Percentiles rank a stretch among this genome's conserved stretches.
Conservation (phyloP, 345 rosid genomes). For the Orychophragmus violaceus region DNA sequence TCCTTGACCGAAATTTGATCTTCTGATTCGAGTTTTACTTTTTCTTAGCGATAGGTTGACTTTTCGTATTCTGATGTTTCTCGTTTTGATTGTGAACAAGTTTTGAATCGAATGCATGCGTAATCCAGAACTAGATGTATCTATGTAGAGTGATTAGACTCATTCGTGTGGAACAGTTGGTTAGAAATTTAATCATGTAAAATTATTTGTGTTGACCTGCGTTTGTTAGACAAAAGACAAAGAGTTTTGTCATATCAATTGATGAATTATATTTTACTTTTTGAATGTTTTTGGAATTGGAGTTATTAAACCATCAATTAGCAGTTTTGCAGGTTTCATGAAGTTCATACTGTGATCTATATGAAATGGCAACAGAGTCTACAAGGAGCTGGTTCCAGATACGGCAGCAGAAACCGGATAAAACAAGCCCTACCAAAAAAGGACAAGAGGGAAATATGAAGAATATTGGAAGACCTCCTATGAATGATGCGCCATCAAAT, state of each 20-base stretch:
- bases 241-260: not conserved
- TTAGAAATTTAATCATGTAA: too few relatives aligned
- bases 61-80: not conserved
- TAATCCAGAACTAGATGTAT: not conserved
- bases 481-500: constrained; percentile 37
- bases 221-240: not conserved
- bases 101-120: constrained; percentile 16
- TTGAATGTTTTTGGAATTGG: not conserved
- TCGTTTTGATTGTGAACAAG: not conserved
- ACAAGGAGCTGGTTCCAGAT: constrained; percentile 46
- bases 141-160: not conserved
- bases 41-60: constrained; percentile 5
- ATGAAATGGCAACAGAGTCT: constrained; percentile 36
- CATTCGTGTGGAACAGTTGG: not conserved
- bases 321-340: constrained; percentile 2
- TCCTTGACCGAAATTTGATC: not conserved
- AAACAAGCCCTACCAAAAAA: constrained; percentile 28
- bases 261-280: not conserved
- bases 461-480: constrained; percentile 31
- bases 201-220: not conserved
- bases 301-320: not conserved
- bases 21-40: constrained; percentile 1
- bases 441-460: constrained; percentile 34
- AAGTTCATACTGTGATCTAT: not conserved
- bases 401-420: constrained; percentile 34